Evolutionary conservation across 2,329 filamentous ascomycete species (phyloP).

Genomic region (Nakataea oryzae): DNA sequence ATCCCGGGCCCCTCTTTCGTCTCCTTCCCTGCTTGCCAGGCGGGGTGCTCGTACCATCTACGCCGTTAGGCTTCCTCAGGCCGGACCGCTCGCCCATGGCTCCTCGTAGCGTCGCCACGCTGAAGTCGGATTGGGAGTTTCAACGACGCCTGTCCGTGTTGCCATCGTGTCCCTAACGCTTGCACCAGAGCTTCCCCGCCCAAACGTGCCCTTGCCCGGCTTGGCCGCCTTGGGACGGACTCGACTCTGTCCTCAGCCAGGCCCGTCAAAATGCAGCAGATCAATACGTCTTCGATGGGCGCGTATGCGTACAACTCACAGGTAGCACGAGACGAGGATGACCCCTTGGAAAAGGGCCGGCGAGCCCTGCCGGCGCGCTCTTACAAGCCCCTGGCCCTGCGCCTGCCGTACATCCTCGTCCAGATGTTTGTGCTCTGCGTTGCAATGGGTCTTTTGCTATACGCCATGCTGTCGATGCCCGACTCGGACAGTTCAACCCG

Average conservation of each 20-base stretch:
- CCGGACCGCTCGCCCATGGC: background rate
- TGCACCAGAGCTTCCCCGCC: background rate
- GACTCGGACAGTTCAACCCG: slow-evolving; percentile 17
- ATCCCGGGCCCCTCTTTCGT: too few relatives aligned
- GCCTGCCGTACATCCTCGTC: slow-evolving; percentile 20
- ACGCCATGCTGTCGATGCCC: slow-evolving; percentile 18
- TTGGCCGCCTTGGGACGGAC: background rate
- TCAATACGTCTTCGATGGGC: slow-evolving; percentile 3
- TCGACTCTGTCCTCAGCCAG: background rate
- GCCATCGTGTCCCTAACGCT: background rate
- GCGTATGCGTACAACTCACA: slow-evolving; percentile 20
- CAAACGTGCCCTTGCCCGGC: background rate
- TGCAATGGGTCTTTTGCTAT: slow-evolving; percentile 17
- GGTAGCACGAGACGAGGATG: slow-evolving; percentile 17
- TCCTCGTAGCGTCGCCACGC: too few relatives aligned
- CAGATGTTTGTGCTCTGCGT: slow-evolving; percentile 14
- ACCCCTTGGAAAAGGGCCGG: slow-evolving; percentile 2
- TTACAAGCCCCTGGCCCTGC: slow-evolving; percentile 20
- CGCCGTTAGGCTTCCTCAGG: background rate
- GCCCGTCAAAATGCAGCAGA: background rate
- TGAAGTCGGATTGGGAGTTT: background rate
- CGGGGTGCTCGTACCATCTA: background rate
- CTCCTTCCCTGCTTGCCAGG: background rate
- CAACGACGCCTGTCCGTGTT: too few relatives aligned
- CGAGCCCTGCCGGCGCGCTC: slow-evolving; percentile 8